Evolutionary conservation across 2,329 filamentous ascomycete genomes (phyloP).

Genomic region (Zasmidium angulare): DNA sequence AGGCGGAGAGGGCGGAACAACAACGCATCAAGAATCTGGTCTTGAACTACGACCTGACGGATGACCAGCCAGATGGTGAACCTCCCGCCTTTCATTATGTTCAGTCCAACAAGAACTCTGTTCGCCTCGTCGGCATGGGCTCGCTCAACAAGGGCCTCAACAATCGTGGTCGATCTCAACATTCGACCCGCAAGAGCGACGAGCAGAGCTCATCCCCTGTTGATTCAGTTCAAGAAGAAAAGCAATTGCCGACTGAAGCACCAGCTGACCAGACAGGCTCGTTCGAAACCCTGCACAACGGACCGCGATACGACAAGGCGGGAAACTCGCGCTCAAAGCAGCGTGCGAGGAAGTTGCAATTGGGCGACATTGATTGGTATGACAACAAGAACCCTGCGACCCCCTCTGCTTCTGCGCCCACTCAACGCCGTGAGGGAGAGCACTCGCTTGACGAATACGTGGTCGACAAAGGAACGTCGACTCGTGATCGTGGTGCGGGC

Average conservation of each 20-base stretch:
- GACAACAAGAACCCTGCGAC: conserved; percentile 18
- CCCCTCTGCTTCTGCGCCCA: conserved; percentile 5
- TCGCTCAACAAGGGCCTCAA: conserved; percentile 41
- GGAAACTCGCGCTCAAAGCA: conserved; percentile 70
- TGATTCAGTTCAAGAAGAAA: conserved; percentile 8
- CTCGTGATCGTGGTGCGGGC: conserved; percentile 16
- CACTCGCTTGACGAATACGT: conserved; percentile 32
- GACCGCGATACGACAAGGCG: conserved; percentile 55
- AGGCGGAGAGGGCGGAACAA: conserved; percentile 93
- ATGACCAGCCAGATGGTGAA: conserved; percentile 74
- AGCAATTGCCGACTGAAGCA: conserved; percentile 11
- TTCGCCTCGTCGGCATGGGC: conserved; percentile 36
- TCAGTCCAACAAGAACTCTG: conserved; percentile 50
- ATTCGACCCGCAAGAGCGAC: conserved; percentile 23
- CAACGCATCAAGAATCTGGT: conserved; percentile 98
- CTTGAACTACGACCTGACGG: conserved; percentile 90
- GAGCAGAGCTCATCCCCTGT: conserved; percentile 13
- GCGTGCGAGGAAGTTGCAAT: conserved; percentile 83
- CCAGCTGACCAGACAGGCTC: conserved; percentile 33
- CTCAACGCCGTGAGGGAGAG: conserved; percentile 21
- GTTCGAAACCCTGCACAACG: conserved; percentile 41
- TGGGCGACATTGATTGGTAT: conserved; percentile 98
- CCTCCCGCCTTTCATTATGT: conserved; percentile 42
- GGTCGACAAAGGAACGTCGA: conserved; percentile 27
- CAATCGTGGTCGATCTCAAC: conserved; percentile 31